phyloP scores from a whole-genome alignment of 2,329 filamentous ascomycete species.

The Claviceps sp. region DNA sequence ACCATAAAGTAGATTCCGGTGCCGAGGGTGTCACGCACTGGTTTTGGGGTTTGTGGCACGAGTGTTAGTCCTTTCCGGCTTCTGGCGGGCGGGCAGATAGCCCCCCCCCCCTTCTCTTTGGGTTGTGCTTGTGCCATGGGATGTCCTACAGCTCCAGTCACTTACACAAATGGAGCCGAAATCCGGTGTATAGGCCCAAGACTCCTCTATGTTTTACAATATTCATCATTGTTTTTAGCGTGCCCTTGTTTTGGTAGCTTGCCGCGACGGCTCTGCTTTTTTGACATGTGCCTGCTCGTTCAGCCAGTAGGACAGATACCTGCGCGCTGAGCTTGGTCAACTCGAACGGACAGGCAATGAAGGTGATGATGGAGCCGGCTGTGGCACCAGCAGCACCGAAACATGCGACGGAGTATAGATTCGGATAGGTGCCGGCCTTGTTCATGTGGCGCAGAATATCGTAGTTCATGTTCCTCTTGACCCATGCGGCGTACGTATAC shows the following conservation, averaged over 20 bases:
- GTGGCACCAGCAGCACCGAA: conserved; percentile 69
- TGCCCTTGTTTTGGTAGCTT: conserved; percentile 68
- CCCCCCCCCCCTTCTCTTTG: background rate
- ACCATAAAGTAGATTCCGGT: conserved; percentile 82
- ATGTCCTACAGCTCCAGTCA: conserved; percentile 5
- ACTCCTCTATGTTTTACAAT: conserved; percentile 64
- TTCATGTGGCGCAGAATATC: conserved; percentile 65
- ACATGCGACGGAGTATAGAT: conserved; percentile 57
- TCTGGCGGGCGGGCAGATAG: background rate
- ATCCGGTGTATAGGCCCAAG: conserved; percentile 66
- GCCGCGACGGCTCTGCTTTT: conserved; percentile 46
- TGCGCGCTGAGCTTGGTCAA: conserved; percentile 82
- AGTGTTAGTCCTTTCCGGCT: background rate
- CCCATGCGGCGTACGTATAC: conserved; percentile 56
- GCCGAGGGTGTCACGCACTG: conserved; percentile 70
- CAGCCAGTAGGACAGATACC: conserved; percentile 64
- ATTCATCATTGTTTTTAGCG: conserved; percentile 60
- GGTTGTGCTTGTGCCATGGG: no score
- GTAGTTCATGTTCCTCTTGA: conserved; percentile 50
- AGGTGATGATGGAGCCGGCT: conserved; percentile 65
- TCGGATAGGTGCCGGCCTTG: conserved; percentile 56
- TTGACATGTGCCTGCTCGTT: conserved; percentile 20
- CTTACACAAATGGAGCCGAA: conserved; percentile 65
- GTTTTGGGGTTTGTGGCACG: background rate
- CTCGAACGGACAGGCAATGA: conserved; percentile 77